Evolutionary conservation across 1,284 basidiomycete species (phyloP), one percentile per base, ranked within the genome.

Genomic region (Lentinus polychrous): DNA sequence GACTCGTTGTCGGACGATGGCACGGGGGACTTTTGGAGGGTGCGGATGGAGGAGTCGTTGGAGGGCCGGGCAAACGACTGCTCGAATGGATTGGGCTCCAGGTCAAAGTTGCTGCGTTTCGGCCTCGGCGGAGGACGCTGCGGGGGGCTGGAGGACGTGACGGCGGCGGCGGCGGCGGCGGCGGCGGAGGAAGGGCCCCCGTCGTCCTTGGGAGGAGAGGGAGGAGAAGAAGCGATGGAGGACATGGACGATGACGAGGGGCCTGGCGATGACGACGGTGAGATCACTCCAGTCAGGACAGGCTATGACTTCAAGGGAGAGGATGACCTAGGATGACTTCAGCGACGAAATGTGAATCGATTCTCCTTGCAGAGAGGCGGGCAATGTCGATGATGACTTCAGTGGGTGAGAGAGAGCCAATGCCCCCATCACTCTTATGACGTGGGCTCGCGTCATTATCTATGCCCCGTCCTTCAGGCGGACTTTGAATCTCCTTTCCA

Each of bases 71-170:
- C 81, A 67, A 97, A 98, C 45, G 91, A 94, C 67, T 93, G 89
- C 64, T 98, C 94, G 62, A 97, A 98, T 0, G 94, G 94, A 64
- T 98, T 98, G 12, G 91, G 91, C 65, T 98, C 94, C 51, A 92
- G 80, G 64, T 87, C 83, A 64, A 89, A 85, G 62, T 83, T 83
- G 39, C 74, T 75, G 57, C 81, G 76, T 22, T 72, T 76, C 56
- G 74, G 73, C 46, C 62, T 60, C n/a, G 55, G 49, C 12, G 55
- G 65, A 4, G 56, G 56, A 14, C 50, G 56, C 57, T 51, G 54
- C 31, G 46, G 46, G 11, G 43, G 33, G 47, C 14, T 24, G 51
- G 31, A 40, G 52, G 49, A 12, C 38, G 49, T 44, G 42, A 34
- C 15, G 14, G 7, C 8, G 40, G 5, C n/a, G 47, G n/a, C 32